Evolutionary conservation across 2,329 filamentous ascomycete species (phyloP), one percentile per base, ranked within the genome.

Genomic region (Penicillium sp.): DNA sequence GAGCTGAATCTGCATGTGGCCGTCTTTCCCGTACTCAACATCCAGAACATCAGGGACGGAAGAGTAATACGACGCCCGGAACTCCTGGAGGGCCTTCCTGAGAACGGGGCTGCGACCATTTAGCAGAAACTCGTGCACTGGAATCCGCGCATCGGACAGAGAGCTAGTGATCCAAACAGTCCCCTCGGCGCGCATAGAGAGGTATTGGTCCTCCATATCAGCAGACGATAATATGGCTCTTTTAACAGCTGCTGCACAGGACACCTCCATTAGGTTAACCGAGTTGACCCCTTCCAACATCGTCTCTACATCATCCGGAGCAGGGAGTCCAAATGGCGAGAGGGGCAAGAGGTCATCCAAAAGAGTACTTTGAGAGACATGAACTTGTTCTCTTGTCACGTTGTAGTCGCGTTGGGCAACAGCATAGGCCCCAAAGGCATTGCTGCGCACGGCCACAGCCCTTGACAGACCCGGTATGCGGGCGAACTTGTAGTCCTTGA

Each of bases 401-500:
- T 92, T 86, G 59, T 87, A 90, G 65, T 97, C 92, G 67, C 89
- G 88, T 45, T 94, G 86, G 44, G 96, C 83, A 3, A 91, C 92
- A 31, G 91, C 89, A 77, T 93, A 97, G 0, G 93, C 90, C 4
- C 94, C 94, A 73, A 90, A 96, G 0, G 88, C 85, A 31, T 94
- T 97, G 64, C 92, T 93, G 61, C 92, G 84, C 7, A 97, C 92
- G 3, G 87, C 87, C 29, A 89, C 82, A 14, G 95, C 90, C 33
- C 92, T 87, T 1, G 91, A 96, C 53, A 99, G 84, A 41, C 89
- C 92, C 1, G 94, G 89, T 8, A 99, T 86, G 54, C 94, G 87
- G 66, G 93, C 87, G 64, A 97, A 99, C 70, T 99, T 99, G 79
- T 95, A 96, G 68, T 96, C 92, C 63, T 95, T 96, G 12, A 85